Evolutionary conservation across 2,329 filamentous ascomycete genomes (phyloP), one percentile per base, ranked within the genome.

Genomic region (Colletotrichum tropicale): DNA sequence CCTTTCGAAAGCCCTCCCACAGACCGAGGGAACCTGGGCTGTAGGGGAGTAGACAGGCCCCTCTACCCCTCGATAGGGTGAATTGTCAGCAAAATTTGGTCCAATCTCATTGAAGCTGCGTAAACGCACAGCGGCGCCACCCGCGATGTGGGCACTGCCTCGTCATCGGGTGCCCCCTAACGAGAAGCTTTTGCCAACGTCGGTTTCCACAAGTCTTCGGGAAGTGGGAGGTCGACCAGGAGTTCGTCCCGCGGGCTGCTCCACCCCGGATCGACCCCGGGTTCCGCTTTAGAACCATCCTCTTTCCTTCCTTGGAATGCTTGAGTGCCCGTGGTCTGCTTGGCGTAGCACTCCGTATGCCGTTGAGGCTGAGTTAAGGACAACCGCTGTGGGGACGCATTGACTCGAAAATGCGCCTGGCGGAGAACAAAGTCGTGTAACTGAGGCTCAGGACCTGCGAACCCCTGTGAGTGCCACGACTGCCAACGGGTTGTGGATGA

Each of bases 61-160:
- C 56, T 24, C 55, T 32, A 52, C 36, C 65, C 21, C 30, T 58
- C 38, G 36, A 34, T 34, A 26, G 52, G 30, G 55, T 18, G n/a
- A 52, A 56, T 34, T 30, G 66, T 74, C 43, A 70, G 60, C 66
- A 58, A 24, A 21, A 70, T 60, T 58, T 18, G 43, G 34, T n/a
- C 66, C 30, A 70, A 58, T 65, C 60, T 66, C 15, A 70, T 70
- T 74, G 71, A 74, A 74, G 71, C 71, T 74, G 71, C 66, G 66
- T 60, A 60, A 55, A 28, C 30, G 18, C 56, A 24, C 70, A 62
- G 70, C 55, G 70, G 71, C 43, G 58, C 66, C 66, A 60, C 66
- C 66, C 66, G 43, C 34, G 30, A 36, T 30, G 71, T 70, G 71
- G 71, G 26, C 12, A 64, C 5, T 65, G 71, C 66, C 71, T 74